phyloP scores from a whole-genome alignment of 441 rosid genomes.

The Isatis lusitanica region DNA sequence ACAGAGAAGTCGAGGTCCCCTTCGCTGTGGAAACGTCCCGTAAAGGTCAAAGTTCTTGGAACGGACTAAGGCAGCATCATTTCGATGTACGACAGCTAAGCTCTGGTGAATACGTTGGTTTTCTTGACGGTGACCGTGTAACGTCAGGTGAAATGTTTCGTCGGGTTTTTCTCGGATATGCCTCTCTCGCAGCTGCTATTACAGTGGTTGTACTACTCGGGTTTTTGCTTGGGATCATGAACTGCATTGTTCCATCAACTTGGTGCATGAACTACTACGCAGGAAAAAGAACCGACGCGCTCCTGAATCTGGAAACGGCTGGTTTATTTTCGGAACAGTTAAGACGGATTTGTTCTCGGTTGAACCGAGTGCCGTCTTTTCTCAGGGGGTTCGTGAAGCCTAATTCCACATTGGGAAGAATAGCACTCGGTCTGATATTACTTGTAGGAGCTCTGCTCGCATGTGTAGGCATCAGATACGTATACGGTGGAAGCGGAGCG shows the following conservation, averaged over 20 bases:
- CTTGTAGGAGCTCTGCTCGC: slow-evolving; percentile 50
- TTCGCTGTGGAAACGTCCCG: slow-evolving; percentile 44
- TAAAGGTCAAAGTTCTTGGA: slow-evolving; percentile 84
- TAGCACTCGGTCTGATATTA: slow-evolving; percentile 49
- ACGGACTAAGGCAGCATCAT: slow-evolving; percentile 83
- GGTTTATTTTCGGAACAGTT: slow-evolving; percentile 56
- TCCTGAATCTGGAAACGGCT: slow-evolving; percentile 52
- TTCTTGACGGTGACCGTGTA: slow-evolving; percentile 91
- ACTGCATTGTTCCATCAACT: slow-evolving; percentile 76
- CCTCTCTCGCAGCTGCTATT: slow-evolving; percentile 62
- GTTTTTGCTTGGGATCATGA: slow-evolving; percentile 68
- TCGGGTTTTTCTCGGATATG: slow-evolving; percentile 69
- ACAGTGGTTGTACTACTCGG: slow-evolving; percentile 55
- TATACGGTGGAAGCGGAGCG: slow-evolving; percentile 86
- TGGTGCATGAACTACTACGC: slow-evolving; percentile 69
- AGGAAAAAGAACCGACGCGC: slow-evolving; percentile 55
- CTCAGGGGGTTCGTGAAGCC: slow-evolving; percentile 65
- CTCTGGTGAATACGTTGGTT: slow-evolving; percentile 80
- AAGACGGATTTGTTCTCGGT: slow-evolving; percentile 64
- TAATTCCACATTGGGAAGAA: slow-evolving; percentile 54
- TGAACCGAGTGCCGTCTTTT: slow-evolving; percentile 62
- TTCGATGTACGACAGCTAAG: slow-evolving; percentile 75
- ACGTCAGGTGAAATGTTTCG: slow-evolving; percentile 64
- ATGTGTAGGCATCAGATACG: slow-evolving; percentile 57
- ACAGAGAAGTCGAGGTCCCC: slow-evolving; percentile 76